phyloP scores from a whole-genome alignment of 345 rosid genomes.

The Syzygium oleosum region DNA sequence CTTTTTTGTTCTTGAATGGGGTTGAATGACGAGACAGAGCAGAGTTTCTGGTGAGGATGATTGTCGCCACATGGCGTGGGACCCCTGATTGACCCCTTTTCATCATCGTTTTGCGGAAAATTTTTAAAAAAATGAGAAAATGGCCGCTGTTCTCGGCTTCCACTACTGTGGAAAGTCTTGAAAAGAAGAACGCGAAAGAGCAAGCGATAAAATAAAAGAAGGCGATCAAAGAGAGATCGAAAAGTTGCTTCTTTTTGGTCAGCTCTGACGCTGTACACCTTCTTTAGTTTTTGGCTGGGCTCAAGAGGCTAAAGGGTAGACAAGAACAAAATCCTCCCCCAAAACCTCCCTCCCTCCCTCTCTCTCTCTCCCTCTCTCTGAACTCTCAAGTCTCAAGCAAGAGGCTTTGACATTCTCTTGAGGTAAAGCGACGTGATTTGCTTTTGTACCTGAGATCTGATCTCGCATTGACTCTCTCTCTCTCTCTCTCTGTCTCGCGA shows the following conservation, averaged over 20 bases:
- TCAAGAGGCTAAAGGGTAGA: background rate
- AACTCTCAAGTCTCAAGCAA: background rate
- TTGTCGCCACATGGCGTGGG: background rate
- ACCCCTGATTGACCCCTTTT: background rate
- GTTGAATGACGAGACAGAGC: background rate
- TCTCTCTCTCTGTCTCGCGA: background rate
- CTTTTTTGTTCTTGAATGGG: background rate
- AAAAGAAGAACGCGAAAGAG: background rate
- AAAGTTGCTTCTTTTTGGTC: background rate
- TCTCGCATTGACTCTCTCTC: background rate
- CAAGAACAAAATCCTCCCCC: background rate
- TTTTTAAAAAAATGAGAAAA: background rate
- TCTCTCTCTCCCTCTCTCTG: background rate
- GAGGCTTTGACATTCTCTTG: background rate
- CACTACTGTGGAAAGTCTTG: background rate
- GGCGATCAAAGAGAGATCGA: background rate
- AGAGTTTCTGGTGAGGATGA: background rate
- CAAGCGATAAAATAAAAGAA: background rate
- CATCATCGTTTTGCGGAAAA: background rate
- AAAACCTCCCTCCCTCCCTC: background rate
- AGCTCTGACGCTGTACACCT: background rate
- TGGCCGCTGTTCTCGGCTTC: background rate
- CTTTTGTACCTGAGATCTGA: background rate
- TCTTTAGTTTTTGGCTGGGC: background rate
- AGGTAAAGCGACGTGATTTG: background rate